phyloP scores from a whole-genome alignment of 2,329 filamentous ascomycete species.

The Amesomyces nigricolor region DNA sequence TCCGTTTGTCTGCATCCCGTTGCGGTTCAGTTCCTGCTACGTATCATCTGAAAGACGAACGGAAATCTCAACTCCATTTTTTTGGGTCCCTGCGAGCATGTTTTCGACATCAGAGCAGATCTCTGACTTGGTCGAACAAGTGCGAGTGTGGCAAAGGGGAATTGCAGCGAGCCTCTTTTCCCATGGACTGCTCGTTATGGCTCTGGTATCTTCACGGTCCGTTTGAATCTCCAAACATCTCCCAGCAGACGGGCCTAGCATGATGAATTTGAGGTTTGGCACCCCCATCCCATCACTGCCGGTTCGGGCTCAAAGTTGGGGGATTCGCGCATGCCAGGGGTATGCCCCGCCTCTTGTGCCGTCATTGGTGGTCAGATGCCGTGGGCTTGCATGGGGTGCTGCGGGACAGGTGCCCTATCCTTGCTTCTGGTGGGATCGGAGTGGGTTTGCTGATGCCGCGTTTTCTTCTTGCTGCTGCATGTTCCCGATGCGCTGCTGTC shows the following conservation, averaged over 20 bases:
- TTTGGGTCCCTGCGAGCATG: neutral
- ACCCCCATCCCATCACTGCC: no score
- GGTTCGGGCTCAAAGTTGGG: neutral
- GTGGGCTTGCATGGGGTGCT: conserved; percentile 10
- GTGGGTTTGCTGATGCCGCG: conserved; percentile 9
- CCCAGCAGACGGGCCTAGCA: no score
- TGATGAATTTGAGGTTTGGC: no score
- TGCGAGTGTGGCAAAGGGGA: no score
- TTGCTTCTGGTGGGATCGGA: conserved; percentile 14
- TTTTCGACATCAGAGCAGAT: neutral
- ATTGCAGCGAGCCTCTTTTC: no score
- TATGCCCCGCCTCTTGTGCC: conserved; percentile 17
- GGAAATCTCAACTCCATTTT: neutral
- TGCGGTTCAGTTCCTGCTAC: conserved; percentile 8
- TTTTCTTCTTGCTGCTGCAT: conserved; percentile 12
- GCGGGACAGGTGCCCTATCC: conserved; percentile 12
- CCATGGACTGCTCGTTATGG: no score
- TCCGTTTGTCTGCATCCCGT: conserved; percentile 5
- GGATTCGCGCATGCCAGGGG: conserved; percentile 4
- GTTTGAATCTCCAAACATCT: no score
- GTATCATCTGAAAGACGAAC: neutral
- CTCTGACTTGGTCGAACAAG: no score
- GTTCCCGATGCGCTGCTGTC: conserved; percentile 10
- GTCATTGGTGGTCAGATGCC: conserved; percentile 17
- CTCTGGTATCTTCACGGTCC: no score